Conservation (phyloP, 2,329 filamentous ascomycete genomes). For the Rhinocladiella mackenziei region DNA sequence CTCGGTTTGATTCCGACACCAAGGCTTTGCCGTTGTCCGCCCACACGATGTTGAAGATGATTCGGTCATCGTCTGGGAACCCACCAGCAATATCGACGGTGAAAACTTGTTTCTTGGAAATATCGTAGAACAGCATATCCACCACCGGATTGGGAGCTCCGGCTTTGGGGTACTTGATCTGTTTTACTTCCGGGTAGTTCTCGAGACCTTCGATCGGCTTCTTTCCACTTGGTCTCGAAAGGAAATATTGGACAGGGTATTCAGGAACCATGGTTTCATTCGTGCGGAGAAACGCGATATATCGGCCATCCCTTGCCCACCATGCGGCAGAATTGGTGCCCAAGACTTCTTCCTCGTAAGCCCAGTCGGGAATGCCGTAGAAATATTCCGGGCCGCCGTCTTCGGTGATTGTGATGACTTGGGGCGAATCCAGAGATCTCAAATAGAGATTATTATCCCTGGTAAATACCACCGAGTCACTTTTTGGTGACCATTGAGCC, state of each 20-base stretch:
- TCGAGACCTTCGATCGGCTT: constrained; percentile 67
- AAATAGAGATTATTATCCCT: constrained; percentile 86
- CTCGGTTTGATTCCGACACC: constrained; percentile 87
- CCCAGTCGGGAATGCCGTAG: constrained; percentile 96
- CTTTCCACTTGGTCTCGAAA: constrained; percentile 76
- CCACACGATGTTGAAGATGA: constrained; percentile 94
- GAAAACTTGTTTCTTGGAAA: constrained; percentile 72
- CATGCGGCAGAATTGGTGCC: constrained; percentile 76
- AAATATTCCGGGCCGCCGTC: constrained; percentile 88
- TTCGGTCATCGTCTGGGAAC: constrained; percentile 73
- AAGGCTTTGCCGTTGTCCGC: constrained; percentile 74
- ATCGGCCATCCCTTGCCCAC: constrained; percentile 90
- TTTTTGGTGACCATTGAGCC: constrained; percentile 82
- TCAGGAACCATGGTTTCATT: constrained; percentile 90
- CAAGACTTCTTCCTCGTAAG: constrained; percentile 87
- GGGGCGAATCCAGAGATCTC: constrained; percentile 59
- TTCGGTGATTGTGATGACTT: constrained; percentile 69
- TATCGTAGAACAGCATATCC: constrained; percentile 81
- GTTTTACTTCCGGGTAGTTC: constrained; percentile 79
- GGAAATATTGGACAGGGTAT: constrained; percentile 89
- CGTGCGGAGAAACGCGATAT: constrained; percentile 84
- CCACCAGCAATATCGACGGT: constrained; percentile 71
- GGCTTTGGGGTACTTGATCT: constrained; percentile 97
- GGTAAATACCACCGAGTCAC: constrained; percentile 85
- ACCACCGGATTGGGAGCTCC: constrained; percentile 91